Evolutionary conservation across 805 yeast genomes (phyloP), one percentile per base, ranked within the genome.

Genomic region (Pichia cabralensis): DNA sequence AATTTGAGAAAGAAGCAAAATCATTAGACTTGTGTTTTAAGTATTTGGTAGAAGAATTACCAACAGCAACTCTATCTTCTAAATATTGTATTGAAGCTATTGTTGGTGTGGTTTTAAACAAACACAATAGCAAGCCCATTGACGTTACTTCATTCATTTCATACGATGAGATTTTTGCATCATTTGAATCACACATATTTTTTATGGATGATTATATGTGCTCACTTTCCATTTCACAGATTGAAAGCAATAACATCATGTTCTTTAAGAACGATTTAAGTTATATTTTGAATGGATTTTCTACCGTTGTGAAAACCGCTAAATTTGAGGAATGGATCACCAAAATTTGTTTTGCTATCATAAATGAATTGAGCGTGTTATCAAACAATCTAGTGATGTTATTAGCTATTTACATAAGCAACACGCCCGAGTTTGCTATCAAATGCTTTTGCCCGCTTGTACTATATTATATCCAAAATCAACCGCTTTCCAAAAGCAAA

Each of bases 41-140:
- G 3, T 34, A 43, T 9, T 43, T 69, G 22, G 16, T 54, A 0
- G 35, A 43, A 0, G 36, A 40, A 8, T 35, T 49, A 10, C 39
- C 45, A 1, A 22, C 33, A 1, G 41, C 45, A 1, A 35, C 52
- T 23, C n/a, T 45, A 3, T 44, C 46, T 9, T 53, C 55, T 5
- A 28, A 28, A 8, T 25, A 42, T 5, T 47, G 60, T 33, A 53
- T 65, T 28, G 72, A 70, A 26, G 40, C 62, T 4, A 46, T 65
- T 6, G 26, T 65, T 8, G 73, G 74, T 2, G 61, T 54, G 8
- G 46, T 68, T 13, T 39, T 65, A 2, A 43, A 53, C 37, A 55
- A 52, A 20, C 52, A 47, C 34, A 39, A 45, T n/a, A 29, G 34
- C 1, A 34, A 35, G 13, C 12, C 25, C 3, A 35, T 36, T 8